Conservation (phyloP, 2,329 filamentous ascomycete species). For the Hypoxylon sp. region DNA sequence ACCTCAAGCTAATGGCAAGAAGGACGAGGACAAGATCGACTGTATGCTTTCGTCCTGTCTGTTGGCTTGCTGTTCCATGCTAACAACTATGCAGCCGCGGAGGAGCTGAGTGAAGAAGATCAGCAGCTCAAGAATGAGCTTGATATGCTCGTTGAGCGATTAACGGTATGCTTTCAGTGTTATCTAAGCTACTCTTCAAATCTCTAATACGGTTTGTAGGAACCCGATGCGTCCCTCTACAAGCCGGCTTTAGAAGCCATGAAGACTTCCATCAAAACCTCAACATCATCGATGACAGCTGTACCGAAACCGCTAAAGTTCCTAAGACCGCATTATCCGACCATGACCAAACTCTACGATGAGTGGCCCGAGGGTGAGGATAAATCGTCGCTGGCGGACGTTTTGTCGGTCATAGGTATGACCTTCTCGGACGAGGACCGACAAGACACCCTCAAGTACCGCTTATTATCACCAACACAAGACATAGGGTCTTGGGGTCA, state of each 20-base stretch:
- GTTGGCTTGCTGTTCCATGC: slow-evolving; percentile 45
- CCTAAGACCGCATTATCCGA: slow-evolving; percentile 94
- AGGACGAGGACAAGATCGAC: slow-evolving; percentile 76
- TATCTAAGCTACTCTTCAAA: not conserved
- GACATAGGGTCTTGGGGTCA: slow-evolving; percentile 98
- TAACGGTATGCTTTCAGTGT: slow-evolving; percentile 74
- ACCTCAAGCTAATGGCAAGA: slow-evolving; percentile 78
- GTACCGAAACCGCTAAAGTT: slow-evolving; percentile 99
- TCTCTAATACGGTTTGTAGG: slow-evolving; percentile 65
- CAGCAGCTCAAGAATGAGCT: slow-evolving; percentile 98
- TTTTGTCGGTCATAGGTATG: slow-evolving; percentile 97
- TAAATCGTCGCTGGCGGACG: slow-evolving; percentile 93
- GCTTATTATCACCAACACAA: slow-evolving; percentile 87
- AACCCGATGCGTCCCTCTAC: slow-evolving; percentile 88
- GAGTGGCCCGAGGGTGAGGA: slow-evolving; percentile 87
- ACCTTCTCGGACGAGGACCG: slow-evolving; percentile 97
- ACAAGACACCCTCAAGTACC: slow-evolving; percentile 96
- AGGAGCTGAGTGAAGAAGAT: slow-evolving; percentile 97
- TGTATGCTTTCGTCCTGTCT: slow-evolving; percentile 55
- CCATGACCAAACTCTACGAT: slow-evolving; percentile 88
- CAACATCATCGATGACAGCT: slow-evolving; percentile 98
- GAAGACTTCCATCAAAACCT: slow-evolving; percentile 99
- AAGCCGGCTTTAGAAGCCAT: slow-evolving; percentile 94
- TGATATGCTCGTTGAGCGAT: slow-evolving; percentile 95
- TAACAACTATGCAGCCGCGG: slow-evolving; percentile 65